Base-by-base conservation (phyloP, 2,329 filamentous ascomycete genomes). In the Fusarium brevicatenulatum region DNA sequence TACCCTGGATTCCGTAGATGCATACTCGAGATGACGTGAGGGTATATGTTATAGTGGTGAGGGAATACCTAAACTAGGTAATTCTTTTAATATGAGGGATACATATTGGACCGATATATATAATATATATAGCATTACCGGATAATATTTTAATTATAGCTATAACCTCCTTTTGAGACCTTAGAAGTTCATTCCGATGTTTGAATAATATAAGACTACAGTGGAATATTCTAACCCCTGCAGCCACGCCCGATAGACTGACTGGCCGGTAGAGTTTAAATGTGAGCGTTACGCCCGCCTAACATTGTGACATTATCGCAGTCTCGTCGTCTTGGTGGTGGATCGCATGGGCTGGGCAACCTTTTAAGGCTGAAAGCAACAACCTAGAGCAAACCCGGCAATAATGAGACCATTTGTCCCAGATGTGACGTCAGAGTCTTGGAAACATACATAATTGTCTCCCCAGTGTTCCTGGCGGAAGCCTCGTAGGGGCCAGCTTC, bases 381-480 rank as follows among this genome's bases (percentile, higher is more conserved):
- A 66, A 42, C 44, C 60, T 63, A 59, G 54, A 55, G 59, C 56
- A 63, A 59, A 55, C 50, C 52, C 40, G 52, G 72, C 62, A 30
- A 63, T 47, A 28, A 25, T 28, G 25, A 65, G 46, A n/a, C n/a
- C 25, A 63, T 36, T 18, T 65, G 47, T 63, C 57, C 46, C 47
- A 56, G 66, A 54, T 70, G 65, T 72, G 74, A 76, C 72, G 72
- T 72, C 49, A 55, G 34, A 44, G 46, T 46, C 6, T 25, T 52
- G 37, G 23, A 21, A 32, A 46, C 18, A 47, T 32, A 46, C 12
- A 46, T 43, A 46, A 16, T 21, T 70, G 49, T 58, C 54, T 61
- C 43, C 40, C 50, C 56, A 40, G 55, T 52, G 28, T 46, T 46
- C 43, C 43, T 46, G 43, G 23, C 23, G 18, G 23, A 46, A 28